phyloP scores from a whole-genome alignment of 208 protist species.

The Leptomonas seymouri region DNA sequence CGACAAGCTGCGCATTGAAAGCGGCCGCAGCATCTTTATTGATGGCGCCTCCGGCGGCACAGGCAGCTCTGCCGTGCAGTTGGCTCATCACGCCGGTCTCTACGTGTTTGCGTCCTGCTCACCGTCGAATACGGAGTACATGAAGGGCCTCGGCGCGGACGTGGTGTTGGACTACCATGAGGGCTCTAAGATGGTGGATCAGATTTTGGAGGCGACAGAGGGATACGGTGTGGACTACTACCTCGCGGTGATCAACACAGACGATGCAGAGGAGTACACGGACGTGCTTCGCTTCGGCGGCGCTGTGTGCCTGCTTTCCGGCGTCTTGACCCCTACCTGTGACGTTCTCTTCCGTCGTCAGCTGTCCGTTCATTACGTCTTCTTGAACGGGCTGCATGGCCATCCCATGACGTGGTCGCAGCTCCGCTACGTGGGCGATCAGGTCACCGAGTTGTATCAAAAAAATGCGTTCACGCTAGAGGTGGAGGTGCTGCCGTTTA shows the following conservation, averaged over 20 bases:
- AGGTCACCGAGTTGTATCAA: constrained; percentile 44
- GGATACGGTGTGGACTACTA: constrained; percentile 76
- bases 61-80: constrained; percentile 70
- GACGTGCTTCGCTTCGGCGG: constrained; percentile 72
- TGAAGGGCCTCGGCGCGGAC: constrained; percentile 62
- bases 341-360: constrained; percentile 59
- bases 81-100: constrained; percentile 73
- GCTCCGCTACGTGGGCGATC: constrained; percentile 40
- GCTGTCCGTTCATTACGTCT: constrained; percentile 70
- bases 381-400: constrained; percentile 44
- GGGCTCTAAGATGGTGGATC: constrained; percentile 33
- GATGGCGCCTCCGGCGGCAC: constrained; percentile 75
- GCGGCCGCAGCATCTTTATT: constrained; percentile 74
- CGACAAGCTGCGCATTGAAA: constrained; percentile 72
- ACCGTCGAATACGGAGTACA: constrained; percentile 47
- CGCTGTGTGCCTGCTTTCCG: constrained; percentile 63
- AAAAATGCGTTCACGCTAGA: constrained; percentile 41
- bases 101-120: constrained; percentile 71
- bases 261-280: constrained; percentile 40
- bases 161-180: constrained; percentile 70
- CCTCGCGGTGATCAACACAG: constrained; percentile 51
- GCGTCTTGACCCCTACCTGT: constrained; percentile 31
- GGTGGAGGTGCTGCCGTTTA: constrained; percentile 29
- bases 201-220: constrained; percentile 26
- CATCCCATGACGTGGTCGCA: constrained; percentile 36